phyloP scores from a whole-genome alignment of 2,329 filamentous ascomycete species.

The Ophiostoma triangulosporum region DNA sequence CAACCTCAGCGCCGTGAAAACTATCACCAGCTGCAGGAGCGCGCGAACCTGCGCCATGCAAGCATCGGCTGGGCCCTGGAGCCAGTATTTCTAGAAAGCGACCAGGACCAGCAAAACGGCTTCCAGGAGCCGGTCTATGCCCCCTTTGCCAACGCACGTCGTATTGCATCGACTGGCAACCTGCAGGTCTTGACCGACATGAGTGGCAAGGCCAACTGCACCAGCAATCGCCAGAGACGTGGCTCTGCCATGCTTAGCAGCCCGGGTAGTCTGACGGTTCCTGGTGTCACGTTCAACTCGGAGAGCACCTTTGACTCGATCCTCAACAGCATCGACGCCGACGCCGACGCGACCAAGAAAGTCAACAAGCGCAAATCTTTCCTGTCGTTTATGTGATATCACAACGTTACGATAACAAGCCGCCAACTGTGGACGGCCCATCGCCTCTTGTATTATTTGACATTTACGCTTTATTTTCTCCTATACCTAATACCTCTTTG shows the following conservation, averaged over 20 bases:
- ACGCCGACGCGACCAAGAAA: conserved; percentile 17
- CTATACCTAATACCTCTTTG: not conserved
- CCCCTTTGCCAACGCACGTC: conserved; percentile 5
- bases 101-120: conserved; percentile 8
- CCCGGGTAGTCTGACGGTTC: not conserved
- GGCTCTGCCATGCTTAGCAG: not conserved
- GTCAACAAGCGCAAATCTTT: conserved; percentile 19
- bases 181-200: conserved; percentile 11
- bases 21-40: conserved; percentile 11
- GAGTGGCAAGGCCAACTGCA: not conserved
- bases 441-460: not conserved
- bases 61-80: conserved; percentile 24
- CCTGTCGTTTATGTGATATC: conserved; percentile 12
- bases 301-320: conserved; percentile 24
- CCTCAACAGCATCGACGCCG: conserved; percentile 23
- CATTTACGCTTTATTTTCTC: not conserved
- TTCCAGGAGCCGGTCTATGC: conserved; percentile 6
- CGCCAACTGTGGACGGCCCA: not conserved
- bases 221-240: not conserved
- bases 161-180: conserved; percentile 16
- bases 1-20: conserved; percentile 7
- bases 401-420: not conserved
- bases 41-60: conserved; percentile 18
- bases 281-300: not conserved
- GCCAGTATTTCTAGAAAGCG: conserved; percentile 17